Evolutionary conservation across 495 filamentous ascomycete genomes (phyloP), one percentile per base, ranked within the genome.

Genomic region (Penicillium angulare): DNA sequence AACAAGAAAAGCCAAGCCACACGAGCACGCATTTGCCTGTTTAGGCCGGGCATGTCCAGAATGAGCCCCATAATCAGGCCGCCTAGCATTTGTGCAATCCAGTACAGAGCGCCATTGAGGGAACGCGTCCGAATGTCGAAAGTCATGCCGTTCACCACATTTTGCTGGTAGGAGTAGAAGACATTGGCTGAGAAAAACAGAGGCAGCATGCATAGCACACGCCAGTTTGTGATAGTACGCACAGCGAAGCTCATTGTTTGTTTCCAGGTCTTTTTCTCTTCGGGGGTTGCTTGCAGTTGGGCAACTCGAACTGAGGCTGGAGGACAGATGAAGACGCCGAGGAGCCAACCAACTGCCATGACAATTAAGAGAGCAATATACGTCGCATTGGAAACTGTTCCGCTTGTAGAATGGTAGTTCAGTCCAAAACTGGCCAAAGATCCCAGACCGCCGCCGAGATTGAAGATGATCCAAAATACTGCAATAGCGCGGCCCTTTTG

Each of bases 151-250:
- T 76, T 79, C 26, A 77, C 71, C 21, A 78, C 82, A 46, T 80
- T 81, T 61, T 83, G 80, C 56, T 85, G 82, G 61, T 89, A 82
- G 3, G 86, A 88, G 68, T 90, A 90, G 71, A 92, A 92, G 60
- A 83, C 85, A 56, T 92, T 92, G 60, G 86, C 88, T 18, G 80
- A 71, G 56, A 75, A 75, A 65, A 81, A 81, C 31, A 79, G 64
- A 1, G 78, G 78, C 20, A 79, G 53, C 59, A 81, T 72, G 36
- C 69, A 73, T 23, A 77, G 31, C 15, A 78, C 69, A 13, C 69
- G 64, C 60, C 68, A 67, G 42, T 79, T 66, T 15, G 50, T 51
- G 18, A 68, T 52, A 1, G 63, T 73, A 8, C 50, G 48, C 65
- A 83, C 75, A 5, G 86, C 82, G 1, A 86, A 86, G 55, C 86